Base-by-base conservation (phyloP, 768 basidiomycete genomes). In the Pulveroboletus sp. region DNA sequence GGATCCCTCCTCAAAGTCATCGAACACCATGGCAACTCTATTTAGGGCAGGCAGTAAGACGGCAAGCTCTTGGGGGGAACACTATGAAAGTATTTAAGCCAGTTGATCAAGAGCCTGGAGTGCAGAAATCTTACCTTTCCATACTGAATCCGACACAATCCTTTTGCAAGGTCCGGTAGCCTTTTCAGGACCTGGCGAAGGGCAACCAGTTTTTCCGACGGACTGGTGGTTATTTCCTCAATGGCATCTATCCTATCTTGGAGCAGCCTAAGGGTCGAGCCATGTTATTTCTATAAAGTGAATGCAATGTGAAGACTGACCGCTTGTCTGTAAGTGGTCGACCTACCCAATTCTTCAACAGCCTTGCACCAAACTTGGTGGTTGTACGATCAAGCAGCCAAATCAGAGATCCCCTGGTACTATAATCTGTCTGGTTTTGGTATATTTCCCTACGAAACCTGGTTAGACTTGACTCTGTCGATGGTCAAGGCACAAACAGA, bases 81-180 rank as follows among this genome's bases (percentile, higher is more conserved):
- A 93, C 85, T 90, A 56, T 5, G 30, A 43, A 39, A 24, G 8
- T 10, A 24, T 46, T 37, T 35, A 27, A 39, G 17, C 10, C 9
- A 1, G 28, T 41, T n/a, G 40, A 32, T 36, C 27, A 33, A 31
- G 9, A 21, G 32, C n/a, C 21, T 17, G 39, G 17, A 8, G 7
- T 31, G 18, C 8, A 31, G n/a, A 9, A 42, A 43, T 24, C 73
- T 56, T 56, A 92, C 91, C 73, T 92, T 89, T 41, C 92, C 89
- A 58, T 95, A 95, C 61, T 94, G 91, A 30, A 97, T 87, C 28
- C 93, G 75, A 53, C 84, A 86, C 14, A 98, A 71, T 0, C 95
- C 95, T 62, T 80, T 86, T 0, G 87, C 82, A 40, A 97, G 79
- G 64, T 97, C 93, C 0, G 93, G 93, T n/a, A 93, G 74, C 31